Base-by-base conservation (phyloP, 176 grass and related monocot genomes). In the Cenchrus americanus region DNA sequence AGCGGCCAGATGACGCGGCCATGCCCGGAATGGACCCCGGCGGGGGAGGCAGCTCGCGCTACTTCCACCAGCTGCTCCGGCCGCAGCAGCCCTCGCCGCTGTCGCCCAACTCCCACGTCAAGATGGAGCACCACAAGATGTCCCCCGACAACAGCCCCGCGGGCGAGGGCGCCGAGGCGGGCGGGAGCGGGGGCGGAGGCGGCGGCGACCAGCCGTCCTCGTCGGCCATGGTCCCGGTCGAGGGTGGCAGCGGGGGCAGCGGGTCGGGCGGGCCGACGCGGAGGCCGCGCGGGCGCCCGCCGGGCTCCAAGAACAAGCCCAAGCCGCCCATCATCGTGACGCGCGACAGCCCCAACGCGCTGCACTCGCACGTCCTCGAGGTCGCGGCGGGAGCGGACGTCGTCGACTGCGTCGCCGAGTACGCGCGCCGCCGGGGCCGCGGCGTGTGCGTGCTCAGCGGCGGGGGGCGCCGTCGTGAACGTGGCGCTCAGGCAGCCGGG, bases 261-360 rank as follows among this genome's bases (percentile, higher is more conserved):
- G 83, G n/a, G n/a, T 81, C 91, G 0, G 91, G 89, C 12, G 88
- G 87, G 23, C 89, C 91, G 15, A 88, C 88, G 41, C 85, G 96
- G 3, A 84, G 96, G n/a, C 96, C 96, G 10, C 92, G 96, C 0
- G 96, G 96, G 0, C 96, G 96, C 11, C 96, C 96, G 1, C 34
- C 89, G 1, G 96, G 96, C 1, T 95, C 93, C 21, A 98, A 95
- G 85, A 98, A 98, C 91, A 98, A 94, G 87, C 93, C 89, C 26
- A 95, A 92, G 83, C 93, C 93, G 10, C 96, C 96, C 68, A 93
- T 98, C 84, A 90, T 98, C 62, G 96, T 98, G 18, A 98, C 96
- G 14, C 85, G 96, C 63, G 93, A 98, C 77, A 98, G 91, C 80
- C 96, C 96, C 55, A 98, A 98, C 85, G 91, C 96, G 19, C 89